Conservation (phyloP, 805 yeast species). For the Kazachstania bromeliacearum region DNA sequence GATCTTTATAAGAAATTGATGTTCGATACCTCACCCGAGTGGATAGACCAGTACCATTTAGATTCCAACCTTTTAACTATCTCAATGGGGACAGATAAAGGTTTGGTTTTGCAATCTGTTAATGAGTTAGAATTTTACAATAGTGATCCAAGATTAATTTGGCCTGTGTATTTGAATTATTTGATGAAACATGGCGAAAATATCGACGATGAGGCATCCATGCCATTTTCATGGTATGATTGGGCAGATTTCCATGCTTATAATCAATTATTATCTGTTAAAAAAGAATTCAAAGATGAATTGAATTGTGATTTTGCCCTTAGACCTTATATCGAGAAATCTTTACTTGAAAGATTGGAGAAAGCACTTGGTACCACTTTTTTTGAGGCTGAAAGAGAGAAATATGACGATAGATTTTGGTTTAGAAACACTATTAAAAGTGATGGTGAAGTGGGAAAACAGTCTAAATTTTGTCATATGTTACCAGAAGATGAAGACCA, state of each 20-base stretch:
- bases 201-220: no score
- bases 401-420: constrained; percentile 17
- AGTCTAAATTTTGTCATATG: no score
- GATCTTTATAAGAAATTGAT: constrained; percentile 16
- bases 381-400: constrained; percentile 14
- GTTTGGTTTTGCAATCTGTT: constrained; percentile 10
- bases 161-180: constrained; percentile 40
- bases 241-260: constrained; percentile 41
- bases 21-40: constrained; percentile 13
- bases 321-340: constrained; percentile 12
- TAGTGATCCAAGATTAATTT: constrained; percentile 52
- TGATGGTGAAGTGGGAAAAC: no score
- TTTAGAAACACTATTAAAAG: constrained; percentile 7
- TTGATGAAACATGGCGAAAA: constrained; percentile 19
- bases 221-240: constrained; percentile 52
- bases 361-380: constrained; percentile 12
- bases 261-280: constrained; percentile 29
- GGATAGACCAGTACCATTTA: constrained; percentile 17
- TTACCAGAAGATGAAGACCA: not conserved
- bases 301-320: constrained; percentile 17
- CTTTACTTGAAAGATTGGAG: constrained; percentile 12
- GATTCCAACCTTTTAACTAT: constrained; percentile 16
- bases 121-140: constrained; percentile 32
- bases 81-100: constrained; percentile 12
- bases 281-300: constrained; percentile 8